Percentiles rank a stretch among this genome's conserved stretches.
These are phyloP conservation scores for Tetradesmus obliquus DNA, from an alignment of 139 green algal genomes.

Conservation along the genomic window DNA sequence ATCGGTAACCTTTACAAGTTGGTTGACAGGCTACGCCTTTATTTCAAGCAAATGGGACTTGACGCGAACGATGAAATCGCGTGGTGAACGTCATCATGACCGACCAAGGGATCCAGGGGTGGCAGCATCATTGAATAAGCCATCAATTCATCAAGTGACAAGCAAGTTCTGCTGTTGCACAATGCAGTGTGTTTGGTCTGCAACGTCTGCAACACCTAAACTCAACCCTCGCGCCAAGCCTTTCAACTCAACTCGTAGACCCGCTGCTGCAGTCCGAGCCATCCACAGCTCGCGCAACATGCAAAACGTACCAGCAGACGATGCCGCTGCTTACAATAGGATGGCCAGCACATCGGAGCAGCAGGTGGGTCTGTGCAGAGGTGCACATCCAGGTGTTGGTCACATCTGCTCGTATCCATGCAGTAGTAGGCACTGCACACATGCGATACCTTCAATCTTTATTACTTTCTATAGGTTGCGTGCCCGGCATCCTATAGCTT, in stretches of 20 bases:
- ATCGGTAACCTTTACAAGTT: no score
- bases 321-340: neutral
- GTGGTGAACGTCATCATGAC: neutral
- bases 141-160: no score
- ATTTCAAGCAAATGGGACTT: neutral
- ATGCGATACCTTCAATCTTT: no score
- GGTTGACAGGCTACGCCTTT: no score
- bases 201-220: neutral
- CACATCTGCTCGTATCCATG: neutral
- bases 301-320: neutral
- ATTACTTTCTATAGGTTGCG: no score
- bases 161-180: neutral
- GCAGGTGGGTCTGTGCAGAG: neutral
- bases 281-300: neutral
- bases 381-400: neutral
- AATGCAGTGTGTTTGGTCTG: neutral
- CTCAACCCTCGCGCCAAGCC: neutral
- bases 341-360: neutral
- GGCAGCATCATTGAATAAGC: neutral
- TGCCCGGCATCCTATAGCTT: no score
- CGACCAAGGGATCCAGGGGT: neutral
- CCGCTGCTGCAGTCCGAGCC: neutral
- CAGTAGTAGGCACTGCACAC: no score
- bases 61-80: neutral
- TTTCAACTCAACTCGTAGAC: neutral